phyloP scores from a whole-genome alignment of 2,329 filamentous ascomycete genomes.

The Biscogniauxia marginata region DNA sequence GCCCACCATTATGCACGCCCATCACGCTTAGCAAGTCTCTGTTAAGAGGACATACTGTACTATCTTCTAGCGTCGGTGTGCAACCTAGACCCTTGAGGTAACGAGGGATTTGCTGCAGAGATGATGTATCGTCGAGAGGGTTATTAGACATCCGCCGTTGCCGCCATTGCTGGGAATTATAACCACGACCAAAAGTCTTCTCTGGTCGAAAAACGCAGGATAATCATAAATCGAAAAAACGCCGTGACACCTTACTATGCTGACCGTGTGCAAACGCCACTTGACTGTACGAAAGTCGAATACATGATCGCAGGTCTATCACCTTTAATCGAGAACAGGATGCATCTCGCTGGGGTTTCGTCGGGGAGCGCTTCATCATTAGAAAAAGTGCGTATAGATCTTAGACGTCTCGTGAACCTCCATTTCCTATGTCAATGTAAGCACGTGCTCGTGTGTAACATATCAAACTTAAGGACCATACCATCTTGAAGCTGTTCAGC shows the following conservation, averaged over 20 bases:
- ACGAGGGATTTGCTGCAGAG: conserved; percentile 4
- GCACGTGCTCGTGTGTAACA: conserved; percentile 20
- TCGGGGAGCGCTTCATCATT: conserved; percentile 47
- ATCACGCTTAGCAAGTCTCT: conserved; percentile 4
- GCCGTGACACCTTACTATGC: conserved; percentile 60
- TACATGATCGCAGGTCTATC: conserved; percentile 45
- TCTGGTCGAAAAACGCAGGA: conserved; percentile 22
- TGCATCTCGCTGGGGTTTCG: conserved; percentile 28
- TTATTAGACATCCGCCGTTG: conserved; percentile 6
- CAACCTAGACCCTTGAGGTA: background rate
- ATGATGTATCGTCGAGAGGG: conserved; percentile 7
- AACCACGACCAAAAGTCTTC: conserved; percentile 17
- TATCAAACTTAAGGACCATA: conserved; percentile 42
- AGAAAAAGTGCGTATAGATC: conserved; percentile 99
- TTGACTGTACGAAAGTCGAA: conserved; percentile 48
- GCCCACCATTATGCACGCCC: conserved; percentile 1
- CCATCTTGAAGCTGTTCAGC: conserved; percentile 99
- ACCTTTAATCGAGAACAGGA: conserved; percentile 33
- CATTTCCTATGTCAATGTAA: conserved; percentile 78
- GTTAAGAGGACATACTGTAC: conserved; percentile 2
- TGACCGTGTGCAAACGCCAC: conserved; percentile 50
- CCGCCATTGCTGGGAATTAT: conserved; percentile 23
- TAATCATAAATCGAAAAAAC: conserved; percentile 41
- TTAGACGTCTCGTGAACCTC: conserved; percentile 99
- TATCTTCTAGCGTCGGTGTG: background rate